phyloP scores from a whole-genome alignment of 2,329 filamentous ascomycete genomes.

The Dactylellina leptospora region DNA sequence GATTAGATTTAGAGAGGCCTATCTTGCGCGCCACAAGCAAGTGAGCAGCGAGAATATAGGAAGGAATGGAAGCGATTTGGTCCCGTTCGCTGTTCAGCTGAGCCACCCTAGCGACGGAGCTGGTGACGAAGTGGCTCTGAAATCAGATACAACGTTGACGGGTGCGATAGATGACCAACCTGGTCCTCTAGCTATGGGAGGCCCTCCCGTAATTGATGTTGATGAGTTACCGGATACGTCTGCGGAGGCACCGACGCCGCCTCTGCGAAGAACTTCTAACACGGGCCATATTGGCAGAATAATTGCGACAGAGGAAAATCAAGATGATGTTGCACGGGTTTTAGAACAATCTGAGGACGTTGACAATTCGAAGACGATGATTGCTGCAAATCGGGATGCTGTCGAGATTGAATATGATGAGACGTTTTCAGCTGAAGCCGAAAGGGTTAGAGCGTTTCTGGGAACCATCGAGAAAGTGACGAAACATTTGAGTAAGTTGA shows the following conservation, averaged over 20 bases:
- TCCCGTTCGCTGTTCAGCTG: slow-evolving; percentile 36
- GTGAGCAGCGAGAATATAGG: slow-evolving; percentile 10
- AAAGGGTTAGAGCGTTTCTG: slow-evolving; percentile 18
- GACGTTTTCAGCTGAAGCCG: slow-evolving; percentile 34
- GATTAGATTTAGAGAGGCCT: slow-evolving; percentile 6
- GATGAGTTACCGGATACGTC: neutral
- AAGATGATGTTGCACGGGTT: slow-evolving; percentile 31
- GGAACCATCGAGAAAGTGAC: slow-evolving; percentile 32
- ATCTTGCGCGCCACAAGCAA: slow-evolving; percentile 12
- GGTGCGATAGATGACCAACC: neutral
- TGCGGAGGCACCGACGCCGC: neutral
- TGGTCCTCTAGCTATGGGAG: slow-evolving; percentile 19
- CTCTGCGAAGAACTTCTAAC: neutral
- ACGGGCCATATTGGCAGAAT: slow-evolving; percentile 32
- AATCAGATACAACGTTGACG: neutral
- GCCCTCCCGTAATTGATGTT: slow-evolving; percentile 1
- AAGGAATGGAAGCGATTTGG: slow-evolving; percentile 32
- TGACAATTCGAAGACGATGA: neutral
- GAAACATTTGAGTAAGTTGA: slow-evolving; percentile 43
- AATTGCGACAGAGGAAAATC: slow-evolving; percentile 46
- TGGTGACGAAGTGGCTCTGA: neutral
- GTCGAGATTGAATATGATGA: slow-evolving; percentile 37
- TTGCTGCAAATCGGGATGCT: slow-evolving; percentile 24
- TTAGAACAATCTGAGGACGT: neutral
- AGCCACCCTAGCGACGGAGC: neutral